These are phyloP conservation scores for Ophiobolus disseminans DNA, from an alignment of 2,329 filamentous ascomycete genomes.

Conservation along the genomic window DNA sequence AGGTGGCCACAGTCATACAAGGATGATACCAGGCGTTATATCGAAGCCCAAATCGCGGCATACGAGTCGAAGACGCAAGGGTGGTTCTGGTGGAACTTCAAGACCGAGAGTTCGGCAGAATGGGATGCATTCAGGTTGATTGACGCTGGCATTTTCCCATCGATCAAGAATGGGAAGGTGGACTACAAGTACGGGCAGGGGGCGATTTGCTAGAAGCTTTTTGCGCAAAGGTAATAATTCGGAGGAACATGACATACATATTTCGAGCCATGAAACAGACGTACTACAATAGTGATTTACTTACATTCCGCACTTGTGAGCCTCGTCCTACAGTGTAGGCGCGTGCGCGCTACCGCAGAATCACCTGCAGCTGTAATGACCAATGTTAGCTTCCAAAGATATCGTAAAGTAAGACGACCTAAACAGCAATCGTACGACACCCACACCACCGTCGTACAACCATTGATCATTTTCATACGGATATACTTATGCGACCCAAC, in stretches of 20 bases:
- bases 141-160: conserved; percentile 60
- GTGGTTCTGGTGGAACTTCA: conserved; percentile 67
- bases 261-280: no score
- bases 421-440: not conserved
- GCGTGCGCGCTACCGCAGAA: no score
- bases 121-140: conserved; percentile 62
- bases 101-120: conserved; percentile 61
- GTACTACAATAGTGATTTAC: no score
- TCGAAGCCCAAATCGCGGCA: conserved; percentile 62
- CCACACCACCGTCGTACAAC: not conserved
- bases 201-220: conserved; percentile 22
- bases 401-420: no score
- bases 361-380: no score
- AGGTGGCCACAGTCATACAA: conserved; percentile 56
- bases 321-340: no score
- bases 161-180: conserved; percentile 24
- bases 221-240: not conserved
- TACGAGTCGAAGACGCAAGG: conserved; percentile 61
- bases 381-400: no score
- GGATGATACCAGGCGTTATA: conserved; percentile 58
- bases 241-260: no score
- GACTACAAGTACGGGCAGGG: conserved; percentile 32
- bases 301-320: no score
- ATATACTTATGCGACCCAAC: conserved; percentile 1
- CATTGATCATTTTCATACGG: no score